phyloP scores from a whole-genome alignment of 73 alveolate genomes.

The Uronychia setigera region DNA sequence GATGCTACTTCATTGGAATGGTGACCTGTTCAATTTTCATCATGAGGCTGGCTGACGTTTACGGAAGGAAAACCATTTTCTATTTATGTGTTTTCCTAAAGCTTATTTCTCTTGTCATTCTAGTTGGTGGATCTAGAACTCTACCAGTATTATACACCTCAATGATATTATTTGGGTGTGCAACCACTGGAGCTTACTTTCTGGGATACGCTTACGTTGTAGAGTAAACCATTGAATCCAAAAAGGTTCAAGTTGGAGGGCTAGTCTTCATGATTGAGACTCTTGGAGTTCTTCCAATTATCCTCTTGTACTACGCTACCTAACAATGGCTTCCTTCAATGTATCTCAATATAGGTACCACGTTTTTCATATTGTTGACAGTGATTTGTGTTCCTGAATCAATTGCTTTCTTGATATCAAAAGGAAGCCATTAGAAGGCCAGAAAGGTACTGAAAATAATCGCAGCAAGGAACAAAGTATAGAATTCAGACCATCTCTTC shows the following conservation, averaged over 20 bases:
- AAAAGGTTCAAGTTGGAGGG: slow-evolving; percentile 5
- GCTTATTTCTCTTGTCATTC: background rate
- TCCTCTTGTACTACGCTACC: background rate
- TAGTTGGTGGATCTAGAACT: background rate
- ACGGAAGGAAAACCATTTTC: background rate
- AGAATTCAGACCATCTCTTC: background rate
- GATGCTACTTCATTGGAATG: slow-evolving; percentile 1
- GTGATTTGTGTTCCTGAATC: background rate
- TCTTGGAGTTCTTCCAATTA: background rate
- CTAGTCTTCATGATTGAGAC: background rate
- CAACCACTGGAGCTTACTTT: background rate
- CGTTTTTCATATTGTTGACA: background rate
- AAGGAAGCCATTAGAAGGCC: background rate
- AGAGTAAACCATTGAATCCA: background rate
- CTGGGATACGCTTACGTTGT: background rate
- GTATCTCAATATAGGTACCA: background rate
- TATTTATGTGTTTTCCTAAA: background rate
- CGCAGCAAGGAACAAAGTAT: background rate
- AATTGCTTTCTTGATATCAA: background rate
- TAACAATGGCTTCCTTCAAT: background rate
- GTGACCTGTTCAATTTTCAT: background rate
- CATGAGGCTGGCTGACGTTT: background rate
- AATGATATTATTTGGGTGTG: background rate
- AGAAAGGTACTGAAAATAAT: background rate
- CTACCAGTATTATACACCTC: background rate